phyloP scores from a whole-genome alignment of 192 early-diverging fungal genomes.

The Podila clonocystis region DNA sequence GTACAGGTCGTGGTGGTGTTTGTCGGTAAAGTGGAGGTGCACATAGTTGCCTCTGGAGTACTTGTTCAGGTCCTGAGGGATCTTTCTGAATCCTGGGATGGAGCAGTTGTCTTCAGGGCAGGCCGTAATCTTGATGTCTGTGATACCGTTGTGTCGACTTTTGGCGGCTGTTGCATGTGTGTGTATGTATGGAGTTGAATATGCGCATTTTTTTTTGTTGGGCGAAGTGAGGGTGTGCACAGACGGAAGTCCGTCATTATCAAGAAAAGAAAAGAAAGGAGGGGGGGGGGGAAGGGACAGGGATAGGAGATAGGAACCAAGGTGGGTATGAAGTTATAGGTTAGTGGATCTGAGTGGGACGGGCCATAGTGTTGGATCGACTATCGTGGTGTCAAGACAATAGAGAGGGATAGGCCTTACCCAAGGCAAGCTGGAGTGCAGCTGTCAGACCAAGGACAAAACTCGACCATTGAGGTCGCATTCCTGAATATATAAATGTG shows the following conservation, averaged over 20 bases:
- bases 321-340: neutral
- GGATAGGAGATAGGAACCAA: neutral
- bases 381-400: too few species aligned
- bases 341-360: too few species aligned
- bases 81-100: slow-evolving; percentile 37
- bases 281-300: too few species aligned
- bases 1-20: neutral
- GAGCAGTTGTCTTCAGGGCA: slow-evolving; percentile 34
- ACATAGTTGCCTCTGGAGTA: slow-evolving; percentile 43
- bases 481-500: neutral
- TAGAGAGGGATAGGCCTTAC: neutral
- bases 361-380: neutral
- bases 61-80: slow-evolving; percentile 39
- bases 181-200: neutral
- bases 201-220: too few species aligned
- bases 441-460: slow-evolving; percentile 27
- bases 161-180: neutral
- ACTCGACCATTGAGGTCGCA: slow-evolving; percentile 21
- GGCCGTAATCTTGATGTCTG: slow-evolving; percentile 30
- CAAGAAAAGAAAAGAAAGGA: neutral
- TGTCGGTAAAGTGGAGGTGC: slow-evolving; percentile 37
- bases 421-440: slow-evolving; percentile 18
- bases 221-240: neutral
- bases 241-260: neutral
- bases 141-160: slow-evolving; percentile 12